A percentile compares a stretch with the other conserved stretches of the same genome.
These are phyloP conservation scores for Pyrus pyrifolia DNA, from an alignment of 306 rosid species.

Conservation along the genomic window DNA sequence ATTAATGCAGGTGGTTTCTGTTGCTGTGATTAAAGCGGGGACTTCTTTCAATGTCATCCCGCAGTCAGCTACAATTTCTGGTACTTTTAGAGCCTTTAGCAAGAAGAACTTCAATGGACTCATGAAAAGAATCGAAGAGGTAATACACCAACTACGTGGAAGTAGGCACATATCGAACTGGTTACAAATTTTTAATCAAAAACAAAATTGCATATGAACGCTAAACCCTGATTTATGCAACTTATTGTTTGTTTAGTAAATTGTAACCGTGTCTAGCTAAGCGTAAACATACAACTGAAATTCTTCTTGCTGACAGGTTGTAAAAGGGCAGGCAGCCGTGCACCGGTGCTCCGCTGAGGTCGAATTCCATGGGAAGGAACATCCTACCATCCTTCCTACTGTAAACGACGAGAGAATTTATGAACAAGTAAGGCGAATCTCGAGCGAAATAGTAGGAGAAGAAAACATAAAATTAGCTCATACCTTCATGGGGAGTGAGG, in stretches of 20 bases:
- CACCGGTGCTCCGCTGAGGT: constrained; percentile 66
- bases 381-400: constrained; percentile 69
- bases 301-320: constrained; percentile 29
- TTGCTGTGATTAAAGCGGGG: constrained; percentile 60
- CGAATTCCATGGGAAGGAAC: constrained; percentile 53
- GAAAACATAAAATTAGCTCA: constrained; percentile 49
- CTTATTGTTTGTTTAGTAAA: neutral
- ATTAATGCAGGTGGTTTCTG: constrained; percentile 74
- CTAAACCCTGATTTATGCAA: neutral
- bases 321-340: constrained; percentile 67
- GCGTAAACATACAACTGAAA: neutral
- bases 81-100: constrained; percentile 73
- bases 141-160: constrained; percentile 4
- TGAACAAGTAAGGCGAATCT: constrained; percentile 36
- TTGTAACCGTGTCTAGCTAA: neutral
- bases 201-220: too few species aligned
- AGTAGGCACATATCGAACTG: neutral
- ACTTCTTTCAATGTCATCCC: constrained; percentile 57
- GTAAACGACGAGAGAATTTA: constrained; percentile 54
- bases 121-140: constrained; percentile 80
- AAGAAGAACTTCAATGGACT: constrained; percentile 56
- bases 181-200: neutral
- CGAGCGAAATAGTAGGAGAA: constrained; percentile 59
- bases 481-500: constrained; percentile 71
- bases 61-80: constrained; percentile 56